A percentile compares a stretch with the other conserved stretches of the same genome.
Conservation (phyloP, 208 protist species). For the Crithidia bombi region DNA sequence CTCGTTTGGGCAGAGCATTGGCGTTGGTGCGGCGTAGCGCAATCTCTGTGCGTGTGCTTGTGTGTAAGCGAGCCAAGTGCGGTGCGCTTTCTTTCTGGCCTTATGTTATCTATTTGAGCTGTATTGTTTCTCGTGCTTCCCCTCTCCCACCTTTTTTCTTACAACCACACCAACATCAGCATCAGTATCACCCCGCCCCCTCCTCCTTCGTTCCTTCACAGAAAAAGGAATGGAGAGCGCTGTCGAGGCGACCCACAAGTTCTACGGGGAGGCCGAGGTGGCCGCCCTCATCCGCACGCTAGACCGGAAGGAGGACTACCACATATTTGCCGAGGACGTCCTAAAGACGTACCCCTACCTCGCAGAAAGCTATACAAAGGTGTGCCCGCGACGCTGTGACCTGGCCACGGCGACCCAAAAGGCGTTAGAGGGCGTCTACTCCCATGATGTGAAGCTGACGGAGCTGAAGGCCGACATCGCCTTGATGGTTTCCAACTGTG, state of each 20-base stretch:
- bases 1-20: no score
- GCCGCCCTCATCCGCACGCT: constrained; percentile 70
- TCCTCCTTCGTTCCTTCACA: not conserved
- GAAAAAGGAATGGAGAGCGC: not conserved
- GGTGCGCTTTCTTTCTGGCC: no score
- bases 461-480: constrained; percentile 65
- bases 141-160: not conserved
- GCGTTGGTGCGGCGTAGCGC: no score
- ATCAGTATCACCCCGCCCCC: no score
- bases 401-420: constrained; percentile 69
- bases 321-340: constrained; percentile 83
- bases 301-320: constrained; percentile 71
- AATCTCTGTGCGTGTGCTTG: no score
- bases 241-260: constrained; percentile 2
- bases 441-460: constrained; percentile 54
- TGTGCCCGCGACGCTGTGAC: constrained; percentile 81
- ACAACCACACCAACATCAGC: no score
- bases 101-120: no score
- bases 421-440: constrained; percentile 68
- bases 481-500: constrained; percentile 88
- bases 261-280: constrained; percentile 67
- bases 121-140: no score
- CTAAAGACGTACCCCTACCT: constrained; percentile 77
- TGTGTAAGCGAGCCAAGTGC: no score
- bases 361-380: constrained; percentile 65